Conservation (phyloP, 305 asterid genomes). For the Coffea humblotiana region DNA sequence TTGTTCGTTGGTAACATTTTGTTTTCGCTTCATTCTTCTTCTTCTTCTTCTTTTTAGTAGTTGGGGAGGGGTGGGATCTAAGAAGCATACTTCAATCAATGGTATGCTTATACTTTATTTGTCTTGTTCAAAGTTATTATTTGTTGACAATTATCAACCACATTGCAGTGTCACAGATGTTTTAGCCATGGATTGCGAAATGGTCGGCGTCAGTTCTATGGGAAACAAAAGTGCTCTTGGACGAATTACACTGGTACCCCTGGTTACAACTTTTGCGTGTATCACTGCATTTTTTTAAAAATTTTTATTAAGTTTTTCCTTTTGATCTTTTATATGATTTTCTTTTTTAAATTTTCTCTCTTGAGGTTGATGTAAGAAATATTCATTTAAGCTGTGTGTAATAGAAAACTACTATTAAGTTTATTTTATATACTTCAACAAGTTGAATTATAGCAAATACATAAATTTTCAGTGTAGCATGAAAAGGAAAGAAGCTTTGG, state of each 20-base stretch:
- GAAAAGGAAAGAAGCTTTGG: neutral
- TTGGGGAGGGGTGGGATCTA: no score
- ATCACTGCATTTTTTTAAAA: neutral
- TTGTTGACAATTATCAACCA: neutral
- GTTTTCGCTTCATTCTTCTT: no score
- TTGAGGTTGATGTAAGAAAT: neutral
- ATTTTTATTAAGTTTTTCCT: neutral
- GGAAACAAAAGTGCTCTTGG: conserved; percentile 94
- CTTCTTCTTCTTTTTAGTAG: no score
- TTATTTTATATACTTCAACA: neutral
- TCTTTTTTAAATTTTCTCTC: neutral
- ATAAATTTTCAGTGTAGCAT: neutral
- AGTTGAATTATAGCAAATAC: neutral
- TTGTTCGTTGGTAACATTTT: neutral
- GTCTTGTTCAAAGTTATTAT: neutral
- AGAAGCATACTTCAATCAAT: neutral
- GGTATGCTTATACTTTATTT: neutral
- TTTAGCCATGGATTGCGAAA: conserved; percentile 95
- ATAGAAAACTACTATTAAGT: neutral
- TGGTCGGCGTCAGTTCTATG: conserved; percentile 80
- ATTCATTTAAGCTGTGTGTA: neutral
- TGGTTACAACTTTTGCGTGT: conserved; percentile 16
- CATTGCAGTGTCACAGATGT: conserved; percentile 61
- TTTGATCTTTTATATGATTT: neutral
- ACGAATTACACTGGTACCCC: conserved; percentile 80